Evolutionary conservation across 2,329 filamentous ascomycete species (phyloP).

Genomic region (Elsinoe arachidis): DNA sequence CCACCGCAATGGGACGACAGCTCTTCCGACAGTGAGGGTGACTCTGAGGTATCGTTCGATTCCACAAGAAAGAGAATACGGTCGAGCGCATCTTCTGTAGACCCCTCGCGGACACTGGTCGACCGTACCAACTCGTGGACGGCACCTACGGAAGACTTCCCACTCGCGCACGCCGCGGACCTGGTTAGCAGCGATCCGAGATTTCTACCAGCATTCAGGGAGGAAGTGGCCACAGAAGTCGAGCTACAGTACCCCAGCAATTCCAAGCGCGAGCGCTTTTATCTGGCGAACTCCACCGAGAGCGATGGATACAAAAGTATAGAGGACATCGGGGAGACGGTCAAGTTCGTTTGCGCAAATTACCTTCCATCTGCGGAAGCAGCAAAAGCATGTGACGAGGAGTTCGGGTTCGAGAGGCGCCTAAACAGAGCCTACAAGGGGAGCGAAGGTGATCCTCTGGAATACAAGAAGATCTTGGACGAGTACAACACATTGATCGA

Average conservation of each 20-base stretch:
- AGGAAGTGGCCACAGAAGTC: constrained; percentile 32
- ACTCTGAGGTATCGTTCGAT: constrained; percentile 24
- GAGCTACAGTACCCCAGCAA: constrained; percentile 77
- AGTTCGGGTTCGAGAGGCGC: constrained; percentile 64
- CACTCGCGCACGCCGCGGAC: constrained; percentile 34
- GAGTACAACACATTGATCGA: constrained; percentile 69
- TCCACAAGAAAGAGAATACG: constrained; percentile 29
- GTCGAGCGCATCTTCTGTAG: constrained; percentile 28
- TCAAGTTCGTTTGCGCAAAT: constrained; percentile 55
- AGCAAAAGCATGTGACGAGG: constrained; percentile 60
- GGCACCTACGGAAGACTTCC: constrained; percentile 24
- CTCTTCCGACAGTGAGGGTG: constrained; percentile 25
- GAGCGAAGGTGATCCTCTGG: constrained; percentile 51
- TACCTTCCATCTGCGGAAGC: constrained; percentile 68
- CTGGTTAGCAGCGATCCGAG: constrained; percentile 37
- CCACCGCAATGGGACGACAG: constrained; percentile 23
- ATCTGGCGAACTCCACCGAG: constrained; percentile 53
- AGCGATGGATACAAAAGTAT: constrained; percentile 58
- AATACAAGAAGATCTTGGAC: constrained; percentile 61
- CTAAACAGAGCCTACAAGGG: constrained; percentile 62
- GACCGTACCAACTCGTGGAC: constrained; percentile 6
- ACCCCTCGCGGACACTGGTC: constrained; percentile 16
- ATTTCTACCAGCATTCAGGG: constrained; percentile 44
- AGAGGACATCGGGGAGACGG: constrained; percentile 50
- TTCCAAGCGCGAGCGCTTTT: constrained; percentile 60